Base-by-base conservation (phyloP, 2,329 filamentous ascomycete genomes). In the Dothiorella sarmentorum region DNA sequence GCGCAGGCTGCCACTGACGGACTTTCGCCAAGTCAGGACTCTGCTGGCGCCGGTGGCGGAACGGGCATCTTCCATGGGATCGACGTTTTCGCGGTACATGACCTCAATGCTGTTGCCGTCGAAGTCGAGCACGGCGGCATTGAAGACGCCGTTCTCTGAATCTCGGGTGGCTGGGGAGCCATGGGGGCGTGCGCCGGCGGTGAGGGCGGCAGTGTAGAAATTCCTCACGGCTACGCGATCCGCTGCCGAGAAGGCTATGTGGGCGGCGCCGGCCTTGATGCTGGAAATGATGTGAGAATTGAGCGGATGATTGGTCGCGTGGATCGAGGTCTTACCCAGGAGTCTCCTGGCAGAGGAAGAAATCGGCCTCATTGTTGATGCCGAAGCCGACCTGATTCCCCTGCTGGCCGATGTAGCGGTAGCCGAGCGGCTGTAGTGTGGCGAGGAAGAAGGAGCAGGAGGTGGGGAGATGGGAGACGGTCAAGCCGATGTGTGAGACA, bases 101-200 rank as follows among this genome's bases (percentile, higher is more conserved):
- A 90, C 88, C 69, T 94, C 89, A 69, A 96, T 85, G 65, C 83
- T 88, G 75, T 96, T 95, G 52, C 89, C 89, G 75, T 96, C 90
- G 57, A 90, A 81, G 72, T 96, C 91, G 61, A 85, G 81, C 38
- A 91, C 76, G 6, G 83, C 82, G 47, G 84, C 83, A 62, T 84
- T 86, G 74, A 85, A 80, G 76, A 84, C 77, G 73, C 82, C 75
- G 67, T 77, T 76, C 3, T 81, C 76, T 17, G 76, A 73, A 68
- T 82, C 80, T 59, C 83, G 77, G 68, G 75, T 67, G 65, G 78
- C 77, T 65, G 81, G 83, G 47, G 83, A 77, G 31, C 82, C 82
- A 66, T 84, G 82, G 22, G 83, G 80, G 61, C 78, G 78, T 17
- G 79, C 84, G 51, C 84, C 84, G 44, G 89, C 86, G 65, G 82